Conservation (phyloP, 108 stramenopile genomes). For the Nannochloropsis gaditana region DNA sequence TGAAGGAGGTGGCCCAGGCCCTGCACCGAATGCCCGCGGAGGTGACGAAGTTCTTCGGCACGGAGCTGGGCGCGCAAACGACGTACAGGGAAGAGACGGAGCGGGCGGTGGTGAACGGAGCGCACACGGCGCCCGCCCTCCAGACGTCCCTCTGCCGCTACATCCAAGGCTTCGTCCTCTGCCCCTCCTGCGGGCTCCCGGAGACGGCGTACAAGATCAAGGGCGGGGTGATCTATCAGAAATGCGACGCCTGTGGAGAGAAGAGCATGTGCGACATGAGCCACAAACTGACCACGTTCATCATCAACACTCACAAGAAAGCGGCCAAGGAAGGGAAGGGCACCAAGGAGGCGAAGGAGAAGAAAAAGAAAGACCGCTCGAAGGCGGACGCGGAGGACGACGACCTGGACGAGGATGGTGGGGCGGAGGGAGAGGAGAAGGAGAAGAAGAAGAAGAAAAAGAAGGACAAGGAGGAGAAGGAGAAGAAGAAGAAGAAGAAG, state of each 20-base stretch:
- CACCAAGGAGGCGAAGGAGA: conserved; percentile 51
- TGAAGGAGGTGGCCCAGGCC: conserved; percentile 69
- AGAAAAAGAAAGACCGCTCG: conserved; percentile 43
- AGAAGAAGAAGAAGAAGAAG: conserved; percentile 42
- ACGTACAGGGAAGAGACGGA: conserved; percentile 82
- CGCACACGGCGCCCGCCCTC: conserved; percentile 76
- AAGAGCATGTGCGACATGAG: conserved; percentile 95
- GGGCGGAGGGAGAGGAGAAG: conserved; percentile 52
- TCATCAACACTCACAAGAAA: conserved; percentile 56
- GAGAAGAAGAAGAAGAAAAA: conserved; percentile 56
- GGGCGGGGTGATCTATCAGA: conserved; percentile 76
- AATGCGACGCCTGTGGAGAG: conserved; percentile 92
- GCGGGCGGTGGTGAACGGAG: conserved; percentile 94
- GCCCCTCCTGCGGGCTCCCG: conserved; percentile 87
- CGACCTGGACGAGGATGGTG: conserved; percentile 52
- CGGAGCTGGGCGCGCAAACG: conserved; percentile 94
- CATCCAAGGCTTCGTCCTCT: conserved; percentile 92
- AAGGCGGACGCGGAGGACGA: not conserved
- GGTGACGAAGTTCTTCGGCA: conserved; percentile 87
- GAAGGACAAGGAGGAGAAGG: conserved; percentile 28
- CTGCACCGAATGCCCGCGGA: conserved; percentile 75
- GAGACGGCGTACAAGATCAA: conserved; percentile 96
- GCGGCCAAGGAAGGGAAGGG: conserved; percentile 43
- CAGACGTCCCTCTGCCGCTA: conserved; percentile 84
- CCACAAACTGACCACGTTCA: conserved; percentile 76